Evolutionary conservation across 495 filamentous ascomycete genomes (phyloP).

Genomic region (Podospora conica): DNA sequence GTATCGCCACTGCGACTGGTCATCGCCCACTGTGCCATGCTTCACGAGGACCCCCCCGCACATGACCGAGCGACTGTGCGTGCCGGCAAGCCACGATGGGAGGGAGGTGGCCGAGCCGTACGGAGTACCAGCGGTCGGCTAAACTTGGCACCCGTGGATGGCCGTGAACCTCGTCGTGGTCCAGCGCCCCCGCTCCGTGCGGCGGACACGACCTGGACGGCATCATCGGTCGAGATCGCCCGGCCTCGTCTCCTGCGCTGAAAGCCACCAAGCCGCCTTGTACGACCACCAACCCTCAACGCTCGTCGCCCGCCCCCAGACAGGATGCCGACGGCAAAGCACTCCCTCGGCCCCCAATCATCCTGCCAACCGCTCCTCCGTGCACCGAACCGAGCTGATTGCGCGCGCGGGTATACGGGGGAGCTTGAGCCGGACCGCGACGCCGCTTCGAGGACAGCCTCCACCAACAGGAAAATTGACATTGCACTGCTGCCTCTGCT

Average conservation of each 20-base stretch:
- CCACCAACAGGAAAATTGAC: conserved; percentile 32
- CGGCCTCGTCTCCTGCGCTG: neutral
- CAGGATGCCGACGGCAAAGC: no score
- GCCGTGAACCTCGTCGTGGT: neutral
- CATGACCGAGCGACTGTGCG: neutral
- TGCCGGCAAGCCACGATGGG: no score
- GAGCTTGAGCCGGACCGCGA: no score
- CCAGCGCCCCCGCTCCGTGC: neutral
- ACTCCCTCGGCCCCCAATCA: neutral
- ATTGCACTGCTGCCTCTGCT: conserved; percentile 31
- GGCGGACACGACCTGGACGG: neutral
- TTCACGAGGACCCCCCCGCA: neutral
- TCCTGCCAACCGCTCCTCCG: no score
- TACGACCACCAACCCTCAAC: neutral
- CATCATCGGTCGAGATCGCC: neutral
- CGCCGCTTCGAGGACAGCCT: no score
- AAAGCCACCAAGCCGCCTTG: neutral
- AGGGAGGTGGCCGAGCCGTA: no score
- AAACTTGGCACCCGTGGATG: neutral
- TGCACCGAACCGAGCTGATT: no score
- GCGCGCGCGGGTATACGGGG: no score
- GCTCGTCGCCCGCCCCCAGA: neutral
- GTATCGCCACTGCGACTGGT: neutral
- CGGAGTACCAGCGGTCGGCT: neutral
- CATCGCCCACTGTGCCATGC: neutral